A percentile compares a stretch with the other conserved stretches of the same genome.
phyloP scores from a whole-genome alignment of 1,284 basidiomycete species.

The Polyporus tsugae region DNA sequence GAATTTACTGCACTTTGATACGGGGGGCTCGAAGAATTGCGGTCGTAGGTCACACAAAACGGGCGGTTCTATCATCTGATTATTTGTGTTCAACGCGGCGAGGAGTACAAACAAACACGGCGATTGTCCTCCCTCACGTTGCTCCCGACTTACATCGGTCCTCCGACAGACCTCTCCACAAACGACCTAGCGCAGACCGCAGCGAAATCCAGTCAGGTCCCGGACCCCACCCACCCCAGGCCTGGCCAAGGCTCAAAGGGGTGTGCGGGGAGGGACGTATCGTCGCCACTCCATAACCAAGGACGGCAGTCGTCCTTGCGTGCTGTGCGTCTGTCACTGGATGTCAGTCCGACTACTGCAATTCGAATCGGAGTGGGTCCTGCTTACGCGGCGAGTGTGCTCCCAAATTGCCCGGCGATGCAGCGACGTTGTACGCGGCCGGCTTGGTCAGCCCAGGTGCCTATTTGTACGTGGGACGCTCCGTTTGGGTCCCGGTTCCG shows the following conservation, averaged over 20 bases:
- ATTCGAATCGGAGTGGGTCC: background rate
- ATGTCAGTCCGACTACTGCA: background rate
- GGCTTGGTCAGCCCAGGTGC: background rate
- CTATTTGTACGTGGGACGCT: background rate
- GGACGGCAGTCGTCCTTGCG: background rate
- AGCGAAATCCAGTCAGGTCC: background rate
- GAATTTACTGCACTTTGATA: too few species aligned
- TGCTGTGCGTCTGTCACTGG: background rate
- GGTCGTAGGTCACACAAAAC: background rate
- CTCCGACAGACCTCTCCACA: background rate
- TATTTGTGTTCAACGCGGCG: background rate
- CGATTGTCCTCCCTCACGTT: background rate
- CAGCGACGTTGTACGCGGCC: slow-evolving; percentile 1
- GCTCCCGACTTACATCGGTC: slow-evolving; percentile 1
- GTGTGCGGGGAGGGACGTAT: background rate
- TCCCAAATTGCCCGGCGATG: background rate
- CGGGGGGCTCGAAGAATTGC: too few species aligned
- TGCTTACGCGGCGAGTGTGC: background rate
- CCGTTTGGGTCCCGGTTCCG: background rate
- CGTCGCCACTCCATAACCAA: background rate
- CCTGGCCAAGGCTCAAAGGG: background rate
- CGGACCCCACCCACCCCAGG: background rate
- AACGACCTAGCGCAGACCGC: background rate
- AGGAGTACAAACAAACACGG: background rate
- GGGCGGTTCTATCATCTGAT: background rate